Evolutionary conservation across 2,329 filamentous ascomycete species (phyloP), one percentile per base, ranked within the genome.

Genomic region (Mollisia scopiformis): DNA sequence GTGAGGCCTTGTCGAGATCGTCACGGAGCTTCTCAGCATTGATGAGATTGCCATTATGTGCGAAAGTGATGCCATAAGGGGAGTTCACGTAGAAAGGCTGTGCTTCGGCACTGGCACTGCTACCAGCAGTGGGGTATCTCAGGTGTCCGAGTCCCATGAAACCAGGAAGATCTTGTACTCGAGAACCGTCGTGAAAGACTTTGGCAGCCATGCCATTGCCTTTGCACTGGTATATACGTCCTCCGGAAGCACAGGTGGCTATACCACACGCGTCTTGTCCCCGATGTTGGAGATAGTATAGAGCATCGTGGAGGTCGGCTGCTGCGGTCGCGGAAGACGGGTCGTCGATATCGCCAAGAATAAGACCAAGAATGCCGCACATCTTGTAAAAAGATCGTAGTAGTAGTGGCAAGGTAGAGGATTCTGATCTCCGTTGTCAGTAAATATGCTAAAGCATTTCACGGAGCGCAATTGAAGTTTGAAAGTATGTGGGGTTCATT

Each of bases 71-170:
- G 51, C 92, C 92, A 73, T 92, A 95, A 1, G 91, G 92, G 60
- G 84, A 85, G 79, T 96, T 96, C 70, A 95, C 92, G 73, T 95
- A 97, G 76, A 97, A 96, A 0, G 93, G 93, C 76, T 97, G 93
- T 11, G 92, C 91, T 77, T 97, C 92, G 7, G 92, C 88, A 71
- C 92, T 94, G 61, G 86, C 86, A 67, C 89, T 91, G 74, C 88
- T 95, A 59, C 93, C 93, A 13, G 91, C 90, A 7, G 93, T 97
- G 11, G 93, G 93, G 76, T 97, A 97, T 74, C 93, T 84, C 68
- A 97, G 77, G 76, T 97, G 93, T 43, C 86, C 90, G 62, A 97
- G 83, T 63, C 92, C 92, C 90, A 95, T 93, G 76, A 86, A 94
- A 33, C 93, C 93, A 13, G 92, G 90, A 55, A 95, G 83, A 71